Evolutionary conservation across 208 protist genomes (phyloP).

Genomic region (Trypanosoma rangeli): DNA sequence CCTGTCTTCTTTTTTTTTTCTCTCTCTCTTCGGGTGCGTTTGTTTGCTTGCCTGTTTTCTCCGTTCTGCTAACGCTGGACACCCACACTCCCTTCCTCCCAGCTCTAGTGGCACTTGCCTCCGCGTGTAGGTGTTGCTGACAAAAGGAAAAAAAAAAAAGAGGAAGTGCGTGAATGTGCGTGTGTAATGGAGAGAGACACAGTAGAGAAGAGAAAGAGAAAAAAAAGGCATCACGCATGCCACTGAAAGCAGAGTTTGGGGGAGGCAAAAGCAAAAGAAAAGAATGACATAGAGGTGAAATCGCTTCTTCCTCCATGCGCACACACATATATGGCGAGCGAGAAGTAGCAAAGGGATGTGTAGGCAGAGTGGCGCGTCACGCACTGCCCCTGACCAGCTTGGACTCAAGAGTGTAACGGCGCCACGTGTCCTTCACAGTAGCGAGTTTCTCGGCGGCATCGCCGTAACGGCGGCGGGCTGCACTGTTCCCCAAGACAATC

Average conservation of each 20-base stretch:
- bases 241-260: too few relatives aligned
- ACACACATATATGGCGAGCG: not conserved
- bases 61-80: not conserved
- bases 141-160: not conserved
- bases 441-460: conserved; percentile 6
- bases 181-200: not conserved
- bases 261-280: not conserved
- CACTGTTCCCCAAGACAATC: conserved; percentile 59
- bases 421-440: conserved; percentile 10
- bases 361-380: not conserved
- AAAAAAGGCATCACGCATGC: not conserved
- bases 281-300: too few relatives aligned
- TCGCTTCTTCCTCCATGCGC: too few relatives aligned
- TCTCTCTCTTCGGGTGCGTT: not conserved
- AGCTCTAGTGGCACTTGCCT: too few relatives aligned
- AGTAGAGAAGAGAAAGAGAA: not conserved
- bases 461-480: conserved; percentile 14
- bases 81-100: too few relatives aligned
- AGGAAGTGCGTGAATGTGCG: not conserved
- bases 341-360: not conserved
- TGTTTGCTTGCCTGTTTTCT: not conserved
- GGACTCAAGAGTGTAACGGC: conserved; percentile 3
- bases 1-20: not conserved
- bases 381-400: not conserved
- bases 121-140: not conserved